phyloP scores from a whole-genome alignment of 495 filamentous ascomycete genomes.

The Podospora comata region DNA sequence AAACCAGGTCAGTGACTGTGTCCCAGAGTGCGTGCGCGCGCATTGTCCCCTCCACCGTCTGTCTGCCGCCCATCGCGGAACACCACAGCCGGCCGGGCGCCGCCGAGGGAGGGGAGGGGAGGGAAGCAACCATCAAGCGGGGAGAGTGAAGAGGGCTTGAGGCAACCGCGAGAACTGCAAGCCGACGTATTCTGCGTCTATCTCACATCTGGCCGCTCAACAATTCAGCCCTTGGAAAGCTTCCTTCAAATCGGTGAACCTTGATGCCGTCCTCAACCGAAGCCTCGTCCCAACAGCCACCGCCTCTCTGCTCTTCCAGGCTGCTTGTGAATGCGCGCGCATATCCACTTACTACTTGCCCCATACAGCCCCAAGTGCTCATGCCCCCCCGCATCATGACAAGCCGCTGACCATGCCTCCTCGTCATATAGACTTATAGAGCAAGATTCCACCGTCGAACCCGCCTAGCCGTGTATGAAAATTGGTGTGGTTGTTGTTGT shows the following conservation, averaged over 20 bases:
- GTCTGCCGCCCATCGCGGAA: background rate
- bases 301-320: background rate
- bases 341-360: slow-evolving; percentile 1
- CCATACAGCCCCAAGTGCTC: background rate
- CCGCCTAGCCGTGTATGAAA: slow-evolving; percentile 48
- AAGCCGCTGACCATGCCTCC: slow-evolving; percentile 15
- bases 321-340: background rate
- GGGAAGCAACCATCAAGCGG: background rate
- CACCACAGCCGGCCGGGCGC: background rate
- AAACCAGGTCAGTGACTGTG: slow-evolving; percentile 23
- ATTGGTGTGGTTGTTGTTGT: slow-evolving; percentile 28
- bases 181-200: background rate
- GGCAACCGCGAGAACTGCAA: background rate
- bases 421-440: slow-evolving; percentile 28
- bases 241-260: background rate
- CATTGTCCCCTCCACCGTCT: background rate
- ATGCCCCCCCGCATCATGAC: background rate
- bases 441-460: slow-evolving; percentile 31
- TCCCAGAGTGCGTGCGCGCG: background rate
- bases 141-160: too few relatives aligned
- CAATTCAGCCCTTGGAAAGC: background rate
- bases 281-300: background rate
- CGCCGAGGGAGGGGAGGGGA: background rate
- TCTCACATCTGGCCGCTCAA: background rate
- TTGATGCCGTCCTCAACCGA: background rate